Percentiles rank a stretch among this genome's conserved stretches.
phyloP scores from a whole-genome alignment of 805 yeast species.

The Candida hungchunana region DNA sequence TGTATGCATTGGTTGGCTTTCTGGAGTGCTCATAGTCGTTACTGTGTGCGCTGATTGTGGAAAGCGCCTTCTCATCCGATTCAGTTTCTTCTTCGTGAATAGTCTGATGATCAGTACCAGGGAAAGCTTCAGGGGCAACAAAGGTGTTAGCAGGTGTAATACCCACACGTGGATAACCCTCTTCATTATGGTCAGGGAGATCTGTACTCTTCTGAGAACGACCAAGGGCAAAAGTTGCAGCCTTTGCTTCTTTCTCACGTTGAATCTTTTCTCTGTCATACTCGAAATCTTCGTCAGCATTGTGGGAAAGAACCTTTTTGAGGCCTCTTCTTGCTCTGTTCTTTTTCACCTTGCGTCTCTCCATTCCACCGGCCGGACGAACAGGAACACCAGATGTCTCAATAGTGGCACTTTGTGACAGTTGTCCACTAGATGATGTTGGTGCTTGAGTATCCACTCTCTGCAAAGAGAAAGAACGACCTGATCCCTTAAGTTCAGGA shows the following conservation, averaged over 20 bases:
- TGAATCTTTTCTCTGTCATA: slow-evolving; percentile 34
- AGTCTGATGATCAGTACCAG: background rate
- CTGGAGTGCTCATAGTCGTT: slow-evolving; percentile 25
- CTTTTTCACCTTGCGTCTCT: slow-evolving; percentile 38
- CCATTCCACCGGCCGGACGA: slow-evolving; percentile 74
- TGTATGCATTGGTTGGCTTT: slow-evolving; percentile 43
- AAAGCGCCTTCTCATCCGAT: slow-evolving; percentile 6
- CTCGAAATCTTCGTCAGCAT: slow-evolving; percentile 18
- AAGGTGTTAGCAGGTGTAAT: slow-evolving; percentile 24
- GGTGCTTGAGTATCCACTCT: slow-evolving; percentile 69
- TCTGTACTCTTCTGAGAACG: slow-evolving; percentile 20
- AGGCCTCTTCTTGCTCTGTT: slow-evolving; percentile 32
- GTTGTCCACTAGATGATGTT: slow-evolving; percentile 13
- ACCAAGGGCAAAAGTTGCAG: slow-evolving; percentile 39
- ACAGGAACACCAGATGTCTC: slow-evolving; percentile 64
- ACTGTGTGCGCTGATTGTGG: slow-evolving; percentile 10
- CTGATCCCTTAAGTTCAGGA: slow-evolving; percentile 57
- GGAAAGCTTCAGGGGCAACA: slow-evolving; percentile 13
- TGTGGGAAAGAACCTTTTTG: slow-evolving; percentile 19
- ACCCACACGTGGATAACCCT: slow-evolving; percentile 16
- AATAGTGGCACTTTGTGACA: slow-evolving; percentile 37
- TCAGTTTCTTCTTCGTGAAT: slow-evolving; percentile 2
- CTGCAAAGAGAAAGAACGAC: slow-evolving; percentile 76
- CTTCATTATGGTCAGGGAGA: slow-evolving; percentile 16
- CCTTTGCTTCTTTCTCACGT: slow-evolving; percentile 39